These are phyloP conservation scores for Penicillium lividum DNA, from an alignment of 495 filamentous ascomycete genomes.

Conservation along the genomic window DNA sequence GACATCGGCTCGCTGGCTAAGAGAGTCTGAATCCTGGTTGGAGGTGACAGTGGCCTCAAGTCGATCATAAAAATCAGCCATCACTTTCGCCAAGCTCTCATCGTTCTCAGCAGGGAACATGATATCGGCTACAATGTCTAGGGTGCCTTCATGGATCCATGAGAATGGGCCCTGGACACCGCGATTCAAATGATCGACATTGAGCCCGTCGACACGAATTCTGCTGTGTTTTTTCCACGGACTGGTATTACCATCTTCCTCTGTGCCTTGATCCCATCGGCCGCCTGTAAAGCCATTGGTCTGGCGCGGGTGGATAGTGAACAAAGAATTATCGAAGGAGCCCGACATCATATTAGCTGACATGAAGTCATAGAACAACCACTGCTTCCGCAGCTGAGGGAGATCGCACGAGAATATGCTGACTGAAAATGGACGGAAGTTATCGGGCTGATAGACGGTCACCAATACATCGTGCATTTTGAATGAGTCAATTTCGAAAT, in stretches of 20 bases:
- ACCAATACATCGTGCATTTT: conserved; percentile 92
- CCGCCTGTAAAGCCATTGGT: conserved; percentile 68
- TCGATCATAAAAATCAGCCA: conserved; percentile 91
- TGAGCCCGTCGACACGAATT: conserved; percentile 87
- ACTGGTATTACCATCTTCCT: conserved; percentile 49
- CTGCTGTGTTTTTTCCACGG: conserved; percentile 93
- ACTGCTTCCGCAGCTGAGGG: conserved; percentile 89
- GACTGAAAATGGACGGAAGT: conserved; percentile 89
- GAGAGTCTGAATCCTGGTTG: conserved; percentile 50
- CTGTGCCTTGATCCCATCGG: conserved; percentile 51
- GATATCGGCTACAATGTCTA: conserved; percentile 94
- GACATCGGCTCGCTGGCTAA: conserved; percentile 9
- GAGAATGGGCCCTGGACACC: conserved; percentile 93
- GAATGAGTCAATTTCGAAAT: conserved; percentile 96
- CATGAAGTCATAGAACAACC: conserved; percentile 96
- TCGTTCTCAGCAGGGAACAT: conserved; percentile 87
- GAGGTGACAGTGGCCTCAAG: conserved; percentile 88
- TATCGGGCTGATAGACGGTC: conserved; percentile 85
- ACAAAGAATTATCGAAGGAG: conserved; percentile 91
- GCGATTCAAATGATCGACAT: conserved; percentile 93
- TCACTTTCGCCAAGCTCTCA: conserved; percentile 84
- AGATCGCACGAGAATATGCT: conserved; percentile 95
- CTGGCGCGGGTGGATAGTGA: conserved; percentile 95
- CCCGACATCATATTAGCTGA: conserved; percentile 95
- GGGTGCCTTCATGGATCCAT: conserved; percentile 95